Evolutionary conservation across 2,329 filamentous ascomycete genomes (phyloP).

Genomic region (Paecilomyces dactylethromorphus): DNA sequence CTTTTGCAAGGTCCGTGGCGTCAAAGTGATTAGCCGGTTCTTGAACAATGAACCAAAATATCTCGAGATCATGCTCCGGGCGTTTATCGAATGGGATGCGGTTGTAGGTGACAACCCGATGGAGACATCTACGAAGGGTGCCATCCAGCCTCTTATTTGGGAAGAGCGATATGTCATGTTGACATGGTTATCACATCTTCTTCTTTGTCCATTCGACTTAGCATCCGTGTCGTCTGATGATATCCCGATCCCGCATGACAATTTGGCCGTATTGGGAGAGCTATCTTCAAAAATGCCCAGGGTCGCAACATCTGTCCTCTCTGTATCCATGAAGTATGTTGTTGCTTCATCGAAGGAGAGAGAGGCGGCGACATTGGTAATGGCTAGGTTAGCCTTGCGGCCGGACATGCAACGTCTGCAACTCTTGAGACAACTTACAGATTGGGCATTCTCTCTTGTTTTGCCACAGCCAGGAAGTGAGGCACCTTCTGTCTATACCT

Average conservation of each 20-base stretch:
- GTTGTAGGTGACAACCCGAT: constrained; percentile 10
- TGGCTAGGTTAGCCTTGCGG: constrained; percentile 76
- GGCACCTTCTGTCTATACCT: constrained; percentile 59
- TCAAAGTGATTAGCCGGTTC: constrained; percentile 87
- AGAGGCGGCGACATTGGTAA: constrained; percentile 74
- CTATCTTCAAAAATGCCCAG: constrained; percentile 59
- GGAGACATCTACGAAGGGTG: constrained; percentile 10
- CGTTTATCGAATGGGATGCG: constrained; percentile 57
- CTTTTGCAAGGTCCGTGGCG: constrained; percentile 88
- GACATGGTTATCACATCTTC: constrained; percentile 77
- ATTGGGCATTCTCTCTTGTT: constrained; percentile 64
- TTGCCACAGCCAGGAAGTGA: constrained; percentile 35
- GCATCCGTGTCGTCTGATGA: constrained; percentile 64
- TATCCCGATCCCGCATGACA: constrained; percentile 29
- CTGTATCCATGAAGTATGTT: constrained; percentile 65
- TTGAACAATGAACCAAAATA: constrained; percentile 83
- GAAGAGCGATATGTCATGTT: constrained; percentile 82
- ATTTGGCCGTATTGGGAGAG: constrained; percentile 19
- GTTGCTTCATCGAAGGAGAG: constrained; percentile 75
- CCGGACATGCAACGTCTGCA: constrained; percentile 79
- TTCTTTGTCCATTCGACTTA: constrained; percentile 85
- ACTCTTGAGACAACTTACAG: constrained; percentile 60
- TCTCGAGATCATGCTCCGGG: constrained; percentile 70
- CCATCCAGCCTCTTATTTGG: constrained; percentile 58
- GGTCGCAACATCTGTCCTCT: constrained; percentile 64